These are phyloP conservation scores for Aspergillus texensis DNA, from an alignment of 2,329 filamentous ascomycete genomes.

Conservation along the genomic window DNA sequence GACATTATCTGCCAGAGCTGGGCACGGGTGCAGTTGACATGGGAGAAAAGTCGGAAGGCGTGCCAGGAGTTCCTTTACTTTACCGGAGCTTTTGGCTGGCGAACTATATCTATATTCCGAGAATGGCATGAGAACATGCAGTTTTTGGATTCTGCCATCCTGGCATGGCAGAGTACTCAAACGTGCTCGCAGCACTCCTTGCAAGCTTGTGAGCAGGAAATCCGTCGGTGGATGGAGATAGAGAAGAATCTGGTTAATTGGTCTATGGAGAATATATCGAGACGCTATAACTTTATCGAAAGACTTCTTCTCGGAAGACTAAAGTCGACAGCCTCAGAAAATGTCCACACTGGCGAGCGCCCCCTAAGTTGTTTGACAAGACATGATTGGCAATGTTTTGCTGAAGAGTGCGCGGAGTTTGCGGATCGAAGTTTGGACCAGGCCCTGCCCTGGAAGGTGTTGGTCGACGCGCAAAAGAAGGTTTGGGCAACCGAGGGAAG, in stretches of 20 bases:
- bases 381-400: no score
- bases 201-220: background rate
- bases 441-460: accelerated
- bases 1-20: background rate
- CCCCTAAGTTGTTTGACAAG: no score
- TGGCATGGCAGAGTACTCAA: background rate
- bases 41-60: accelerated
- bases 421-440: accelerated
- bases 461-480: no score
- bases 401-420: no score
- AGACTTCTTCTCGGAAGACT: no score
- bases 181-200: background rate
- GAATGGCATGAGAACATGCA: background rate
- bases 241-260: no score
- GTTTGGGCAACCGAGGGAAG: no score
- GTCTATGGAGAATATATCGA: no score
- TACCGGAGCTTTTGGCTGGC: accelerated
- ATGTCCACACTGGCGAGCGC: accelerated
- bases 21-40: background rate
- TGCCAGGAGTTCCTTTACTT: no score
- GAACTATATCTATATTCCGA: no score
- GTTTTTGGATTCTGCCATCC: background rate
- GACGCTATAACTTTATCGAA: no score
- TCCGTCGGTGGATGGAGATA: no score
- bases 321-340: accelerated